Base-by-base conservation (phyloP, 208 protist species). In the Wallacemonas sp. region DNA sequence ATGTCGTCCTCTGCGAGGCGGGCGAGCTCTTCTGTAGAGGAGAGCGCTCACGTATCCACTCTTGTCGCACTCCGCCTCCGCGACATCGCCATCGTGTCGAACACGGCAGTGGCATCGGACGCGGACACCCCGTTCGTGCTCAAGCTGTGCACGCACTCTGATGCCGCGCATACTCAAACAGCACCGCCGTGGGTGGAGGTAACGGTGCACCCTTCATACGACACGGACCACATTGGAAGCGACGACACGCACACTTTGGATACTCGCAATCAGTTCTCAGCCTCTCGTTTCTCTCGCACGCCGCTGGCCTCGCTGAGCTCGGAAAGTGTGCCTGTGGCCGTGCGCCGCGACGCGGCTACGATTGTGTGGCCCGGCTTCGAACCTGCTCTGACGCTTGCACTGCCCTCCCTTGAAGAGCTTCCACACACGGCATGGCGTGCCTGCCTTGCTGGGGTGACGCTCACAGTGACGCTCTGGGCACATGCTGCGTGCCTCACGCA, bases 291-390 rank as follows among this genome's bases (percentile, higher is more conserved):
- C 11, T 19, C 47, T 5, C 11, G 11, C 24, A 31, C 24, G 5
- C 47, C 6, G 11, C 31, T 58, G 9, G 51, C 51, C 12, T 17
- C 5, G n/a, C 41, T 58, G 30, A 58, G 51, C 51, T 58, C 51
- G 12, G 51, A 58, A 31, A 17, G 41, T n/a, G 30, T 24, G 31
- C 51, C 41, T 9, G 28, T 27, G 12, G n/a, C 41, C 3, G 30
- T 31, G 51, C 51, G 24, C 31, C 28, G 12, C 14, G 4, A 9
- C 3, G 28, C 51, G 6, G 51, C 28, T 2, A 4, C 31, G 6
- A 2, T 58, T 12, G 24, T 21, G 51, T 58, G 51, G 51, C 51
- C 51, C 15, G 51, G 24, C 30, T 58, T 58, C 4, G 51, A 58
- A 5, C 51, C 51, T 9, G 14, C 51, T 11, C 6, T 58, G n/a